A percentile compares a stretch with the other conserved stretches of the same genome.
phyloP scores from a whole-genome alignment of 257 asterid genomes.

The Nicotiana tabacum region DNA sequence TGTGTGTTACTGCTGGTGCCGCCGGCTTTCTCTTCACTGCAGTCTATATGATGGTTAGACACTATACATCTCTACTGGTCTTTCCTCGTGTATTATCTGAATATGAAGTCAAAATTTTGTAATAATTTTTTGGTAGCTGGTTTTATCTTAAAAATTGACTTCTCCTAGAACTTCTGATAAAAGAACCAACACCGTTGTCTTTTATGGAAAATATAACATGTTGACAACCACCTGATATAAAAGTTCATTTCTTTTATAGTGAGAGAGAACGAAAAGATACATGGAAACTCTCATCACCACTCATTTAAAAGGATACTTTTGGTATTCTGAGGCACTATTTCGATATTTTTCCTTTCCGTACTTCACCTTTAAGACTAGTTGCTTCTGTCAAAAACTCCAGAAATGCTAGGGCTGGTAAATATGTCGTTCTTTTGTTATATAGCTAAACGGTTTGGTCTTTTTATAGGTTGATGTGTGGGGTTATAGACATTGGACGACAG shows the following conservation, averaged over 20 bases:
- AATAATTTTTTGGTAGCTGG: background rate
- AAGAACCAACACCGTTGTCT: background rate
- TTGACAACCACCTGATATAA: no score
- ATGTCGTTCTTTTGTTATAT: background rate
- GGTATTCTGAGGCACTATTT: background rate
- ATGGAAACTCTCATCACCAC: background rate
- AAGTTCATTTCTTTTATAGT: no score
- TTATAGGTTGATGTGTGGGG: conserved; percentile 53
- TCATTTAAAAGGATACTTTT: background rate
- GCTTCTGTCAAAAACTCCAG: background rate
- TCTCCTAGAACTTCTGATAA: background rate
- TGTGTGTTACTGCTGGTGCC: conserved; percentile 53
- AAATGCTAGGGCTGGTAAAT: background rate
- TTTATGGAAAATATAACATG: no score
- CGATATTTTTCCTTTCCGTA: background rate
- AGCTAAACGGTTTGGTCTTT: background rate
- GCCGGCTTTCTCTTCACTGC: conserved; percentile 57
- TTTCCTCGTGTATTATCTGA: background rate
- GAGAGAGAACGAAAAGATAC: background rate
- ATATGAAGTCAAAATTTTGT: background rate
- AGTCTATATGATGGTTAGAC: conserved; percentile 46
- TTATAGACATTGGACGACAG: conserved; percentile 29
- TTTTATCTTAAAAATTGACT: background rate
- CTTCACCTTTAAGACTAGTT: background rate
- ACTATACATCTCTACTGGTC: background rate